phyloP scores from a whole-genome alignment of 345 rosid genomes.

The Arabidopsis suecica region DNA sequence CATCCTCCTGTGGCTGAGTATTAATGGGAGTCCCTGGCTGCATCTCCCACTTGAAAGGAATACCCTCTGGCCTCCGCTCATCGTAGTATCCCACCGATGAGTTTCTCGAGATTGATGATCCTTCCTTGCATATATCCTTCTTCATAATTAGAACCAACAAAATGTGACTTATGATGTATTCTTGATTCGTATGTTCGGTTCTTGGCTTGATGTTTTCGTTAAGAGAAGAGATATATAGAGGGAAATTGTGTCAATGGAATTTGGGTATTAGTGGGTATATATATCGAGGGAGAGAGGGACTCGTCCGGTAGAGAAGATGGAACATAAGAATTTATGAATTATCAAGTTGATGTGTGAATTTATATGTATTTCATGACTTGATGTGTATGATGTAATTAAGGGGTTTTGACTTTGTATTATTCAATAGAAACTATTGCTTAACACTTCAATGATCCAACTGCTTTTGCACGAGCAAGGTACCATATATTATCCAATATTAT shows the following conservation, averaged over 20 bases:
- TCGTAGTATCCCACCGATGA: conserved; percentile 50
- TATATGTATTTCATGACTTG: conserved; percentile 23
- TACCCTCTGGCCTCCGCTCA: conserved; percentile 42
- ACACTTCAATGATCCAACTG: conserved; percentile 22
- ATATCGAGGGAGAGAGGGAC: background rate
- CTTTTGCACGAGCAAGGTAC: conserved; percentile 39
- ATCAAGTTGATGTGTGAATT: conserved; percentile 21
- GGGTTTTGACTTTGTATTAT: conserved; percentile 26
- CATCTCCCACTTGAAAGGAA: conserved; percentile 74
- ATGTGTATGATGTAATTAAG: background rate
- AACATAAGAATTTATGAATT: conserved; percentile 16
- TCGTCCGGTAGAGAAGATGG: conserved; percentile 13
- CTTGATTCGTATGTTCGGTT: conserved; percentile 30
- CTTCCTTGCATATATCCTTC: conserved; percentile 19
- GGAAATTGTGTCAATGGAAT: background rate
- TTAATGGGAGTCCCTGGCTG: conserved; percentile 62
- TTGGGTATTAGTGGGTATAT: conserved; percentile 3
- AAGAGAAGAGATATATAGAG: background rate
- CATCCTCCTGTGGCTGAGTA: conserved; percentile 36
- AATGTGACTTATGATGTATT: conserved; percentile 15
- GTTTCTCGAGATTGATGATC: conserved; percentile 29
- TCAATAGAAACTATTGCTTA: conserved; percentile 29
- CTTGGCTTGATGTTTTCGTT: conserved; percentile 16
- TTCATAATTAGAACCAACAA: conserved; percentile 15
- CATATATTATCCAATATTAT: conserved; percentile 12